A percentile compares a stretch with the other conserved stretches of the same genome.
These are phyloP conservation scores for Scopulariopsis brevicaulis DNA, from an alignment of 2,329 filamentous ascomycete genomes.

Conservation along the genomic window DNA sequence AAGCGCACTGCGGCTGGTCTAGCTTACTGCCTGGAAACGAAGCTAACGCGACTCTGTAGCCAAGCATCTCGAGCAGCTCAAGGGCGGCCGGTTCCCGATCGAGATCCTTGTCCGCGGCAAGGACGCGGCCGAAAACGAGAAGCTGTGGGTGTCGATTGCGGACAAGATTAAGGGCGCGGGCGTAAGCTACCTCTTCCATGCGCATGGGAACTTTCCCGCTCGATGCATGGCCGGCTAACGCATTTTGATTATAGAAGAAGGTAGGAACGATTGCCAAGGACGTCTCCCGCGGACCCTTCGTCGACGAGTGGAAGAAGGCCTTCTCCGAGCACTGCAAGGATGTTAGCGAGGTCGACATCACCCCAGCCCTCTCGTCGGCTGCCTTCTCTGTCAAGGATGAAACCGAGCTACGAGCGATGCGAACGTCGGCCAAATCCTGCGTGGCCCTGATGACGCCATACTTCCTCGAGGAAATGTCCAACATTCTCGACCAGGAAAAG, in stretches of 20 bases:
- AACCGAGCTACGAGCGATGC: slow-evolving; percentile 83
- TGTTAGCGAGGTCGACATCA: slow-evolving; percentile 78
- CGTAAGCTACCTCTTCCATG: slow-evolving; percentile 38
- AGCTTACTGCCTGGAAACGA: slow-evolving; percentile 6
- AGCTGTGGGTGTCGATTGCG: slow-evolving; percentile 73
- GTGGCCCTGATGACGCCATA: slow-evolving; percentile 92
- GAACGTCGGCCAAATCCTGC: slow-evolving; percentile 87
- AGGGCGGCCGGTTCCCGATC: slow-evolving; percentile 82
- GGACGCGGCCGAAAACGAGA: slow-evolving; percentile 81
- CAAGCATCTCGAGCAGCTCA: slow-evolving; percentile 84
- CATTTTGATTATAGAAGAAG: slow-evolving; percentile 53
- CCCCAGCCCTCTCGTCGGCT: slow-evolving; percentile 65
- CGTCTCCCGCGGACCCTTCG: slow-evolving; percentile 73
- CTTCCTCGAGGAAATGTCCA: slow-evolving; percentile 97
- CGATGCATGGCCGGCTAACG: neutral
- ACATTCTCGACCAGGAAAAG: slow-evolving; percentile 90
- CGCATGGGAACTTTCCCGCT: neutral
- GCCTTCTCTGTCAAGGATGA: slow-evolving; percentile 93
- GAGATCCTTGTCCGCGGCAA: slow-evolving; percentile 90
- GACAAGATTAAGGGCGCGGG: slow-evolving; percentile 82
- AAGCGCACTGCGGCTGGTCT: slow-evolving; percentile 6
- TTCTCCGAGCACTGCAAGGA: slow-evolving; percentile 73
- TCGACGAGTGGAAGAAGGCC: slow-evolving; percentile 89
- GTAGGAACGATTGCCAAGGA: slow-evolving; percentile 82
- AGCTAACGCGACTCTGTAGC: slow-evolving; percentile 36